Conservation (phyloP, 805 yeast species). For the Lipomyces oligophaga region DNA sequence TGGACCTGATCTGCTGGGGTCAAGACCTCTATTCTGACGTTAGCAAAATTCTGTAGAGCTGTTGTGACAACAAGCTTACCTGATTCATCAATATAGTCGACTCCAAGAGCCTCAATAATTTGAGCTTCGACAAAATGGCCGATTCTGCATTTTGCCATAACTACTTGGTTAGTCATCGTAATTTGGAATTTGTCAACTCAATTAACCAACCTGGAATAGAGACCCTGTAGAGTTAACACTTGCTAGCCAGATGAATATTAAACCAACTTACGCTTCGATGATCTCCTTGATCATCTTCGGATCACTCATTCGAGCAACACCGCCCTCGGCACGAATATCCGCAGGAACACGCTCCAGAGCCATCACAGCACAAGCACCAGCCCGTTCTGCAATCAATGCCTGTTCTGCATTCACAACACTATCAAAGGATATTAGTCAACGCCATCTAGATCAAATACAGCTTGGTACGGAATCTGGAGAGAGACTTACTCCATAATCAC, state of each 20-base stretch:
- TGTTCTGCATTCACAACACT: conserved; percentile 54
- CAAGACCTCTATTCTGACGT: conserved; percentile 52
- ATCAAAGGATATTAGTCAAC: background rate
- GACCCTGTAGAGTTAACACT: conserved; percentile 29
- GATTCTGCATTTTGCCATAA: conserved; percentile 82
- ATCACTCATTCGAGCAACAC: conserved; percentile 82
- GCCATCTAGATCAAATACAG: background rate
- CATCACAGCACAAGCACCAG: conserved; percentile 90
- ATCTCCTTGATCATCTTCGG: conserved; percentile 73
- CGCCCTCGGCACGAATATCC: conserved; percentile 76
- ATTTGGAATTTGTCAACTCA: background rate
- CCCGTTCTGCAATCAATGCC: conserved; percentile 72
- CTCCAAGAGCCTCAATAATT: conserved; percentile 63
- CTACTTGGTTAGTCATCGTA: conserved; percentile 35
- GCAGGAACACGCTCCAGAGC: conserved; percentile 83
- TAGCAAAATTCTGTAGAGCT: background rate
- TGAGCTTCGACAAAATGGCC: conserved; percentile 84
- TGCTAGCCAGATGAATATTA: background rate
- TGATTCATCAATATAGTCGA: conserved; percentile 79
- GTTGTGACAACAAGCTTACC: conserved; percentile 7
- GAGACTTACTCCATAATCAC: conserved; percentile 42
- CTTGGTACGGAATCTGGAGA: background rate
- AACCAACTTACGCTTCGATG: conserved; percentile 48
- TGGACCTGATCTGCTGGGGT: conserved; percentile 71
- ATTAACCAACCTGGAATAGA: conserved; percentile 35